Conservation (phyloP, 768 basidiomycete genomes). For the Suillus clintonianus region DNA sequence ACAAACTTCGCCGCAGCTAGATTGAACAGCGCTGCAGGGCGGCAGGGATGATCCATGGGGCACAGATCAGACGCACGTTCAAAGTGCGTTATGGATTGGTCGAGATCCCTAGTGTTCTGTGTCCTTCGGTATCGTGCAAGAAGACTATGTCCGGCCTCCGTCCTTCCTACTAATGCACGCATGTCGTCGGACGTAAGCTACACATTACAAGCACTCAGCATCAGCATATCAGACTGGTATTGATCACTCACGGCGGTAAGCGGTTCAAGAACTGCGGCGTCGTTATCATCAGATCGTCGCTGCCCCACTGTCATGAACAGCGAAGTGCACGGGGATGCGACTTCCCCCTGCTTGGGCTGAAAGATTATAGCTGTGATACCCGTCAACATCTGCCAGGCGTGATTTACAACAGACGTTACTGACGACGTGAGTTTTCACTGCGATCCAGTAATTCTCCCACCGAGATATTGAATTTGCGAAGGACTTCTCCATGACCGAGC, state of each 20-base stretch:
- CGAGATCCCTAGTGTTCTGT: not conserved
- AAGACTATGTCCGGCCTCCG: not conserved
- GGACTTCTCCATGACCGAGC: slow-evolving; percentile 9
- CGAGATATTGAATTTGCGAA: slow-evolving; percentile 1
- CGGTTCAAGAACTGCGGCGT: not conserved
- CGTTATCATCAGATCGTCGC: not conserved
- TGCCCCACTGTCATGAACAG: not conserved
- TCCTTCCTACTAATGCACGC: not conserved
- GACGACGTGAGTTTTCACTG: not conserved
- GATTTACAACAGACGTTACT: not conserved
- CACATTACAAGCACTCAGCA: not conserved
- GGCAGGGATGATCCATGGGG: not conserved
- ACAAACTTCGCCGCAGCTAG: not conserved
- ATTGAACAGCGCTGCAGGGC: not conserved
- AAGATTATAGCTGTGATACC: not conserved
- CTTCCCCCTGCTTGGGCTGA: not conserved
- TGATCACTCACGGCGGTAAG: not conserved
- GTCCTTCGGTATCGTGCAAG: not conserved
- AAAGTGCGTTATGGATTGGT: not conserved
- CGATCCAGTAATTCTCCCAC: not conserved
- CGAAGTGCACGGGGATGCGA: not conserved
- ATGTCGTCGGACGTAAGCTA: not conserved
- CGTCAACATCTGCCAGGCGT: not conserved
- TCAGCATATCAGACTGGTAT: not conserved
- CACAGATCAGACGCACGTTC: not conserved